Evolutionary conservation across 2,329 filamentous ascomycete genomes (phyloP), one percentile per base, ranked within the genome.

Genomic region (Incumbomyces lentus): DNA sequence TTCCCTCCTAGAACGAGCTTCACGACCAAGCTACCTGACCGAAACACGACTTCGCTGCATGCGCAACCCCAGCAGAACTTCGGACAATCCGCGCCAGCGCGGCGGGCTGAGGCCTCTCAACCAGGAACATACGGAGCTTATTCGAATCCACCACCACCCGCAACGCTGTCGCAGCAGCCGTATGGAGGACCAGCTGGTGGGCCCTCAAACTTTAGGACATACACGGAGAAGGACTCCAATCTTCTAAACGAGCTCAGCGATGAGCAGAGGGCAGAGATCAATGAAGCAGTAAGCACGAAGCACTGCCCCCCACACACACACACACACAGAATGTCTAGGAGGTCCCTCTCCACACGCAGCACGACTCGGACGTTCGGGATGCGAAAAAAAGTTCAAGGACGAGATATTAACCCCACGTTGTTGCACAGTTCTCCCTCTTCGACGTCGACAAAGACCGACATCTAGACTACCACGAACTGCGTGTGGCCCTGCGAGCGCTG

Each of bases 391-490:
- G 31, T n/a, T n/a, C n/a, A n/a, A n/a, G 22, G 8, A 26, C 22
- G 22, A 26, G 22, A 5, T 26, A 26, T 26, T 26, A 26, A 26
- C 22, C 22, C 22, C 47, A 11, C 34, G 16, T 32, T 13, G 10
- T 10, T 13, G 11, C 43, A 35, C 55, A 94, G 84, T 96, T 96
- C 67, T 82, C 82, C 52, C 81, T 96, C 55, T 96, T 98, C 74
- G 92, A 96, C 65, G 84, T 95, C 60, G 90, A 96, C 73, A 90
- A 93, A 64, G 89, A 96, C 69, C 78, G 82, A 39, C 81, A 85
- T 66, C 86, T 98, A 62, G 90, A 96, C 71, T 96, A 95, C 72
- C 92, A 96, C 70, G 92, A 98, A 69, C 86, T 96, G 64, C 90
- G 92, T 67, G 92, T 96, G 68, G 88, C 90, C 50, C 82, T 96